These are phyloP conservation scores for Meripilus lineatus DNA, from an alignment of 1,284 basidiomycete genomes.

Conservation along the genomic window DNA sequence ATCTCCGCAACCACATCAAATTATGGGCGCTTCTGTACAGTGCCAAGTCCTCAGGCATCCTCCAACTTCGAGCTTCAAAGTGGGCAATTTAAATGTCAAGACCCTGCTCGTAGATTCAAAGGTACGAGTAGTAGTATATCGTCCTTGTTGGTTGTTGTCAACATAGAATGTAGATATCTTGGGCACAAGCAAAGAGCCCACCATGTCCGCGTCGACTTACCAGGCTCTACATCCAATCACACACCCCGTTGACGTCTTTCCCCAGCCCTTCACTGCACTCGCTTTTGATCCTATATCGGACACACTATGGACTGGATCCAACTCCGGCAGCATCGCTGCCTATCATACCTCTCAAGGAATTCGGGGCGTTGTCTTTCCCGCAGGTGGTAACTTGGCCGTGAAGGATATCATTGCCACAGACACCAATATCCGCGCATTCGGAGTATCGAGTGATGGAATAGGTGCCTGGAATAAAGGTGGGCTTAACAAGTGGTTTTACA, in stretches of 20 bases:
- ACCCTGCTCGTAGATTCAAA: too few species aligned
- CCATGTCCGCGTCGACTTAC: slow-evolving; percentile 37
- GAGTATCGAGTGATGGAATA: slow-evolving; percentile 52
- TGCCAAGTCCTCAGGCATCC: too few species aligned
- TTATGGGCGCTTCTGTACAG: too few species aligned
- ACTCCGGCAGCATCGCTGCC: slow-evolving; percentile 69
- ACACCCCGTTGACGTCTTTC: slow-evolving; percentile 34
- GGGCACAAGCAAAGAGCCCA: background rate
- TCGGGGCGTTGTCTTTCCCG: slow-evolving; percentile 76
- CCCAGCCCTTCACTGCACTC: slow-evolving; percentile 64
- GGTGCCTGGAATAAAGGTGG: slow-evolving; percentile 79
- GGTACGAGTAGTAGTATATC: too few species aligned
- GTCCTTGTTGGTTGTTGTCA: too few species aligned
- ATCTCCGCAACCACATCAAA: too few species aligned
- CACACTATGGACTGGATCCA: slow-evolving; percentile 82
- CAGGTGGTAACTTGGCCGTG: slow-evolving; percentile 59
- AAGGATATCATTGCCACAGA: slow-evolving; percentile 74
- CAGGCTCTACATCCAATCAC: slow-evolving; percentile 32
- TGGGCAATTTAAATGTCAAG: too few species aligned
- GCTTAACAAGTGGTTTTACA: slow-evolving; percentile 75
- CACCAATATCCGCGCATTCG: slow-evolving; percentile 64
- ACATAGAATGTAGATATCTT: too few species aligned
- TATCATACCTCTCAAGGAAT: slow-evolving; percentile 65
- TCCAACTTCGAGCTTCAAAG: too few species aligned
- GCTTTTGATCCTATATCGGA: slow-evolving; percentile 90